Conservation (phyloP, 2,329 filamentous ascomycete species). For the Claviceps pazoutovae region DNA sequence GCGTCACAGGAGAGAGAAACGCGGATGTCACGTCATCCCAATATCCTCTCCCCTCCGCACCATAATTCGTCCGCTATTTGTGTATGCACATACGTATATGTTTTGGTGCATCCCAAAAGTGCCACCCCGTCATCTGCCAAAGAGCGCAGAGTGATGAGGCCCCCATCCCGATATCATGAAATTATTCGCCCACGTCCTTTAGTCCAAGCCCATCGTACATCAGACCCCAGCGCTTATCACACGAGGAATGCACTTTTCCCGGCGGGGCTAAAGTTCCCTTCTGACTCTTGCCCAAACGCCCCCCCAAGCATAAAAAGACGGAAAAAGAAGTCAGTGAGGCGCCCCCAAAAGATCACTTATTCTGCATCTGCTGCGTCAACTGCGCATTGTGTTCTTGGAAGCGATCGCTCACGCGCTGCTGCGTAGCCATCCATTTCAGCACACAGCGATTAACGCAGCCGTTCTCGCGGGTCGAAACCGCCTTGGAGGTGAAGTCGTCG, state of each 20-base stretch:
- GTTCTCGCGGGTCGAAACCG: conserved; percentile 73
- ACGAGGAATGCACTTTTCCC: not conserved
- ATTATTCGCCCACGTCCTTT: not conserved
- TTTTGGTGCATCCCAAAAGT: not conserved
- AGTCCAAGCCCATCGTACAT: not conserved
- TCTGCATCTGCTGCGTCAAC: conserved; percentile 37
- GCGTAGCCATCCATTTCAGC: conserved; percentile 87
- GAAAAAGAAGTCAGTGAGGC: not conserved
- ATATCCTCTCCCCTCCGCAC: too few species aligned
- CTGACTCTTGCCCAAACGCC: not conserved
- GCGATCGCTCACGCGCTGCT: conserved; percentile 77
- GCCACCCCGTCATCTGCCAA: not conserved
- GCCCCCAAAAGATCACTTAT: conserved; percentile 20
- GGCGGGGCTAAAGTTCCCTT: not conserved
- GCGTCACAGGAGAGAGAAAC: too few species aligned
- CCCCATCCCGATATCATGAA: conserved; percentile 5
- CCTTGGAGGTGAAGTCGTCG: conserved; percentile 97
- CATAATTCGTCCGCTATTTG: too few species aligned
- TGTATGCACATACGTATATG: not conserved
- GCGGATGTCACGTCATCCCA: too few species aligned
- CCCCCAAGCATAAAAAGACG: not conserved
- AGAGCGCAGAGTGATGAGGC: not conserved
- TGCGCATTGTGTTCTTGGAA: conserved; percentile 63
- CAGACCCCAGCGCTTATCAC: not conserved
- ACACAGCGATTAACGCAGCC: conserved; percentile 91